Conservation (phyloP, 2,329 filamentous ascomycete genomes). For the Diaporthe sp. region DNA sequence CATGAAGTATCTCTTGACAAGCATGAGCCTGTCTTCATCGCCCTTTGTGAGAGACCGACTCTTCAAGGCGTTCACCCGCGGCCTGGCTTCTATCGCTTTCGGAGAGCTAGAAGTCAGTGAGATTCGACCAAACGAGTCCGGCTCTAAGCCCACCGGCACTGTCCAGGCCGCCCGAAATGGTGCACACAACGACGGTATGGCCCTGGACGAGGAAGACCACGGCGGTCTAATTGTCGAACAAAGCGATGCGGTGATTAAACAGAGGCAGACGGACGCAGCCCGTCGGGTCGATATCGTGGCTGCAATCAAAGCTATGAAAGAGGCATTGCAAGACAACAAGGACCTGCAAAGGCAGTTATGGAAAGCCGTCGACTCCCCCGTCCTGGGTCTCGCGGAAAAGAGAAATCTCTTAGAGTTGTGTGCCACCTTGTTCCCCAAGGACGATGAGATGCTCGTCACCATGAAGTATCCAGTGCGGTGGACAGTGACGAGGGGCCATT, state of each 20-base stretch:
- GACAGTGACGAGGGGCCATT: conserved; percentile 48
- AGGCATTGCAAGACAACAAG: conserved; percentile 60
- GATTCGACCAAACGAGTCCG: conserved; percentile 20
- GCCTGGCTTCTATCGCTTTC: conserved; percentile 74
- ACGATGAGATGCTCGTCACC: conserved; percentile 60
- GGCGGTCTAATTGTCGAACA: conserved; percentile 64
- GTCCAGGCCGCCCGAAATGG: neutral
- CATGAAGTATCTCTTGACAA: conserved; percentile 69
- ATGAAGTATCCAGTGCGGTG: conserved; percentile 63
- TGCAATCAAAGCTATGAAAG: conserved; percentile 62
- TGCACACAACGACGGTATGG: conserved; percentile 34
- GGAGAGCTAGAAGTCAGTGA: conserved; percentile 60
- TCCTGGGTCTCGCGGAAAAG: conserved; percentile 63
- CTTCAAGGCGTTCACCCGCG: conserved; percentile 71
- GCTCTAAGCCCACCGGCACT: conserved; percentile 22
- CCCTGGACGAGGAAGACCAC: conserved; percentile 48
- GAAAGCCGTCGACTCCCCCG: conserved; percentile 63
- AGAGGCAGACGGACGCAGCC: conserved; percentile 61
- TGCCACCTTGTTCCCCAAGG: conserved; percentile 63
- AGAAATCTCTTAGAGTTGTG: conserved; percentile 66
- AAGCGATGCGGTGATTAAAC: conserved; percentile 58
- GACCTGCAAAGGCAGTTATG: conserved; percentile 62
- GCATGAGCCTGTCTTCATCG: conserved; percentile 73
- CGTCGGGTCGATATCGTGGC: conserved; percentile 63
- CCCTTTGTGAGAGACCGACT: conserved; percentile 73